Base-by-base conservation (phyloP, 2,329 filamentous ascomycete species). In the Penicillium sp. region DNA sequence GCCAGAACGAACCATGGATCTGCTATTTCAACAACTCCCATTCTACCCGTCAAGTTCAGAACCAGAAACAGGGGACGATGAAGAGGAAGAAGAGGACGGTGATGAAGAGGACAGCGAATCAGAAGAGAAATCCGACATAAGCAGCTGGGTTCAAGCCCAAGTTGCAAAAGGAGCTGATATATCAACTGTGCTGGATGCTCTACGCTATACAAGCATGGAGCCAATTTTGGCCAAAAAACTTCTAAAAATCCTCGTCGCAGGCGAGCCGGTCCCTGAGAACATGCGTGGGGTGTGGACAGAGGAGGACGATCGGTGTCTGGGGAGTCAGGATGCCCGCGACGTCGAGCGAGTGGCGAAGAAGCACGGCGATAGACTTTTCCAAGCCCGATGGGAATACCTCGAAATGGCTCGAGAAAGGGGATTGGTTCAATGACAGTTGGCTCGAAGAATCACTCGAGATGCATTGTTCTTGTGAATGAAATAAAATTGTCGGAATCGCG, bases 281-380 rank as follows among this genome's bases (percentile, higher is more conserved):
- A 73, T 78, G 55, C 73, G 62, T 15, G 81, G 81, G 4, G 76
- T 82, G 17, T 83, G 81, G 81, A 82, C 80, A 6, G 61, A 72
- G 10, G 70, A 76, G 41, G 81, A 83, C 57, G 81, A 83, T 58
- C 60, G 69, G 34, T 67, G 67, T 22, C 55, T 82, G 35, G 63
- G 74, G 39, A 73, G 71, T 8, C 47, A 42, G 3, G 70, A 81
- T 63, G 66, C 63, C 28, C 71, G 71, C 17, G 68, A 61, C 2
- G 70, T 81, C 22, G 60, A 74, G 39, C 68, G 67, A 38, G 64
- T 80, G 28, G 52, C 77, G 53, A 61, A 73, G 47, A 82, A 82
- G 62, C 81, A 83, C 68, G 81, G 81, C 2, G 62, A 63, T n/a
- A 69, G 72, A 0, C 63, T 63, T 2, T 71, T 73, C n/a, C 61